phyloP scores from a whole-genome alignment of 1,139 yeast species.

The Suhomyces chickasaworum region DNA sequence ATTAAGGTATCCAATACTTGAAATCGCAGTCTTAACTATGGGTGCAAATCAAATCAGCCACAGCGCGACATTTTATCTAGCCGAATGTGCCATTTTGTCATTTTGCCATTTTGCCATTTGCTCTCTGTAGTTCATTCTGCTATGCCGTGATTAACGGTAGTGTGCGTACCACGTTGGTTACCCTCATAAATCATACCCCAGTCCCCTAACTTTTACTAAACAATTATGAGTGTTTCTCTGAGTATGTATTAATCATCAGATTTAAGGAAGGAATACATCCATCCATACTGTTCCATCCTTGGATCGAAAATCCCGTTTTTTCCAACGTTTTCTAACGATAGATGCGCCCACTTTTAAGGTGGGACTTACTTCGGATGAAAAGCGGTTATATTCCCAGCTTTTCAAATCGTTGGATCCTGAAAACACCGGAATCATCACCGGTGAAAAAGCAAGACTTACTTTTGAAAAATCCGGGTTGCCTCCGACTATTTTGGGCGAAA shows the following conservation, averaged over 20 bases:
- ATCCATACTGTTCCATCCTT: not conserved
- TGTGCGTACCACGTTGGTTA: not conserved
- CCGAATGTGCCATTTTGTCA: not conserved
- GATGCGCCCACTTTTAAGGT: slow-evolving; percentile 44
- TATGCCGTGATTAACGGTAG: not conserved
- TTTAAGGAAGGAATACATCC: not conserved
- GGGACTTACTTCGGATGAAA: slow-evolving; percentile 77
- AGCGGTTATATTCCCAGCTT: slow-evolving; percentile 67
- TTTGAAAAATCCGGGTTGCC: slow-evolving; percentile 87
- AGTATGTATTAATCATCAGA: slow-evolving; percentile 23
- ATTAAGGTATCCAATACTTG: too few species aligned
- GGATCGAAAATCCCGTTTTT: not conserved
- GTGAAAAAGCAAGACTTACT: slow-evolving; percentile 83
- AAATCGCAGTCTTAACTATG: not conserved
- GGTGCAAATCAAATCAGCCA: not conserved
- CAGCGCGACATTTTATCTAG: slow-evolving; percentile 1
- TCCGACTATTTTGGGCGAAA: slow-evolving; percentile 77
- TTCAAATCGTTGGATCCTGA: slow-evolving; percentile 82
- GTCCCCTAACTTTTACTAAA: not conserved
- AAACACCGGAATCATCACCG: slow-evolving; percentile 79
- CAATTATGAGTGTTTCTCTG: slow-evolving; percentile 30
- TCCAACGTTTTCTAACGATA: slow-evolving; percentile 14
- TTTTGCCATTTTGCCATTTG: too few species aligned
- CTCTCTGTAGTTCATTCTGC: too few species aligned
- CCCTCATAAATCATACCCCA: slow-evolving; percentile 7